phyloP scores from a whole-genome alignment of 129 eudicot genomes.

The Chrysanthemum makinoi region DNA sequence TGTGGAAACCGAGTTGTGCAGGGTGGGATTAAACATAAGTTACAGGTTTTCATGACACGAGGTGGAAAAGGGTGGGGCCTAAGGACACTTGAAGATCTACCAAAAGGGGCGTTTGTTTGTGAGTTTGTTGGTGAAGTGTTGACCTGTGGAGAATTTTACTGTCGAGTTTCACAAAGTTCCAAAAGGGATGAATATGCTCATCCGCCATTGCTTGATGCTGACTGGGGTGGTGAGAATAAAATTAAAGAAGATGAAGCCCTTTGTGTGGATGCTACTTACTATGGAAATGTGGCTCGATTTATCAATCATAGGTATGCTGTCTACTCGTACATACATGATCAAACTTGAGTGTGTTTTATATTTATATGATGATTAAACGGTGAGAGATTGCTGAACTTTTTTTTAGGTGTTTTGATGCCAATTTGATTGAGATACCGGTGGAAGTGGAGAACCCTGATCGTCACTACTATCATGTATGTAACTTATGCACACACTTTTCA shows the following conservation, averaged over 20 bases:
- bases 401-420: conserved; percentile 75
- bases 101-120: conserved; percentile 91
- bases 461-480: conserved; percentile 86
- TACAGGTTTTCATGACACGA: conserved; percentile 88
- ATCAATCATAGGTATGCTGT: conserved; percentile 62
- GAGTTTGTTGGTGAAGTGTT: conserved; percentile 93
- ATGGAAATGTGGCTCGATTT: conserved; percentile 88
- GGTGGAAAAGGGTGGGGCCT: conserved; percentile 97
- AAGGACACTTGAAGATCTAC: conserved; percentile 90
- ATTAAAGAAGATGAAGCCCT: conserved; percentile 76
- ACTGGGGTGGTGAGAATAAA: conserved; percentile 61
- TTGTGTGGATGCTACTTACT: conserved; percentile 71
- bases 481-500: neutral
- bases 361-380: conserved; percentile 8
- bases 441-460: conserved; percentile 86
- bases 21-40: conserved; percentile 66
- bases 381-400: neutral
- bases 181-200: conserved; percentile 53
- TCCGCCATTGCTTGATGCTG: conserved; percentile 91
- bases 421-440: conserved; percentile 83
- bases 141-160: conserved; percentile 62
- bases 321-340: conserved; percentile 17
- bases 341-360: neutral
- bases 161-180: conserved; percentile 46
- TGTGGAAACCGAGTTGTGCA: conserved; percentile 95